phyloP scores from a whole-genome alignment of 768 basidiomycete species.

The Cytidiella melzeri region DNA sequence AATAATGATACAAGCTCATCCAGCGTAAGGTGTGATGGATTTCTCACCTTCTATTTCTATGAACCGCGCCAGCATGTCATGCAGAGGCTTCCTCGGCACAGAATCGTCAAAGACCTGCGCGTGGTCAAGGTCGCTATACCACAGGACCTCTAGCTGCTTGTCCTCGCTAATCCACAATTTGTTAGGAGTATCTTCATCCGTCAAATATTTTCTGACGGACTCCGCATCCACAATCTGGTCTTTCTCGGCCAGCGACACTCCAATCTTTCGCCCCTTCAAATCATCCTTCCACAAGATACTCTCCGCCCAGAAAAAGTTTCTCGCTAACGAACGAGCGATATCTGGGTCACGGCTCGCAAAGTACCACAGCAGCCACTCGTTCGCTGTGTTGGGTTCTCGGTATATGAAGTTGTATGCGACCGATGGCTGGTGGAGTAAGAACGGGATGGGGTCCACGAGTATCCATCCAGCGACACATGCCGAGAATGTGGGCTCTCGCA shows the following conservation, averaged over 20 bases:
- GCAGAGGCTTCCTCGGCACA: conserved; percentile 23
- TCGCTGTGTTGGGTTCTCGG: conserved; percentile 39
- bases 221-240: conserved; percentile 39
- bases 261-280: conserved; percentile 27
- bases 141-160: conserved; percentile 34
- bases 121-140: conserved; percentile 34
- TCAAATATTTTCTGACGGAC: conserved; percentile 35
- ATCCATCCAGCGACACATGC: conserved; percentile 37
- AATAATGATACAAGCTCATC: too few species aligned
- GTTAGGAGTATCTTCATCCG: conserved; percentile 22
- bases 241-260: conserved; percentile 32
- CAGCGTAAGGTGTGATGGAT: too few species aligned
- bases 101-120: conserved; percentile 32
- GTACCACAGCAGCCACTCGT: conserved; percentile 66
- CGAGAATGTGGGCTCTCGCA: conserved; percentile 31
- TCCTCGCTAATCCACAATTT: conserved; percentile 21
- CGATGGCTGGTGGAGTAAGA: conserved; percentile 54
- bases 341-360: conserved; percentile 61
- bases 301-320: conserved; percentile 65
- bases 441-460: conserved; percentile 60
- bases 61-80: conserved; percentile 29
- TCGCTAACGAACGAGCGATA: conserved; percentile 48
- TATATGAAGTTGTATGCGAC: conserved; percentile 66
- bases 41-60: too few species aligned
- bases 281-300: conserved; percentile 58